Percentiles rank a stretch among this genome's conserved stretches.
Conservation (phyloP, 352 stramenopile genomes). For the Proteromonas lacertae region DNA sequence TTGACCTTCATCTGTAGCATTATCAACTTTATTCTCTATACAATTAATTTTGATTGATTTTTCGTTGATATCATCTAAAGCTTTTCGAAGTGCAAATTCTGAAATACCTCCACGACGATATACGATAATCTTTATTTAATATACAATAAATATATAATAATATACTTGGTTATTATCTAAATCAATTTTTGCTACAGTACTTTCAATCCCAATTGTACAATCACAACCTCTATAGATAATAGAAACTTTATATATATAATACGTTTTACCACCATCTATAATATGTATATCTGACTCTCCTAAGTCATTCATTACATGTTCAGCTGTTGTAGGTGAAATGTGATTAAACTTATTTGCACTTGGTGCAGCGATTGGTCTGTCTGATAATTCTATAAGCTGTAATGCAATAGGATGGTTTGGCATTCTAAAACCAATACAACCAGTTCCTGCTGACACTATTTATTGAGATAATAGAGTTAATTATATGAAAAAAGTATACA, state of each 20-base stretch:
- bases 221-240: conserved; percentile 24
- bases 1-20: conserved; percentile 24
- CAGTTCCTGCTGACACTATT: conserved; percentile 38
- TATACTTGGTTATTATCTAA: conserved; percentile 22
- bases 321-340: conserved; percentile 59
- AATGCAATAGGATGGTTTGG: conserved; percentile 59
- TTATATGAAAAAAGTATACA: no score
- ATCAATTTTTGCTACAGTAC: conserved; percentile 54
- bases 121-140: conserved; percentile 20
- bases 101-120: neutral
- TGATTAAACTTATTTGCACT: conserved; percentile 94
- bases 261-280: conserved; percentile 15
- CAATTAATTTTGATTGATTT: neutral
- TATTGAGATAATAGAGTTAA: no score
- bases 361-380: conserved; percentile 73
- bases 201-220: conserved; percentile 63
- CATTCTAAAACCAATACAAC: conserved; percentile 76
- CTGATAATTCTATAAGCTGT: conserved; percentile 34
- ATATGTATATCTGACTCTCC: conserved; percentile 44
- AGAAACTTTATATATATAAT: conserved; percentile 14
- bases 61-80: neutral
- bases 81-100: neutral
- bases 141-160: conserved; percentile 39
- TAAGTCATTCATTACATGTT: conserved; percentile 86
- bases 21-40: conserved; percentile 4